Conservation (phyloP, 176 grass and related monocot genomes). For the Oryza glaberrima region DNA sequence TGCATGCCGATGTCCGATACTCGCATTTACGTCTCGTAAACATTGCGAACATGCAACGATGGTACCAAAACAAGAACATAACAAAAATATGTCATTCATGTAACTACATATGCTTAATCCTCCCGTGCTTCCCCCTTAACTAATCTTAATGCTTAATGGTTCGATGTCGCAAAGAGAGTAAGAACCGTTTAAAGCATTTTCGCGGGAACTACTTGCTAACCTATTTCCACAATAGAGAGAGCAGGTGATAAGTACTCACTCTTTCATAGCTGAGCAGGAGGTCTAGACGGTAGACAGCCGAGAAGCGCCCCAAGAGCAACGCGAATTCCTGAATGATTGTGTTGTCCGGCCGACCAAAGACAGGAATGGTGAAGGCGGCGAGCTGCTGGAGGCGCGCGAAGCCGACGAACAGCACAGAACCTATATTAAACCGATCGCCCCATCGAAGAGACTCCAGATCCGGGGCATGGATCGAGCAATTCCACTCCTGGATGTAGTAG, state of each 20-base stretch:
- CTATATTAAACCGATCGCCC: conserved; percentile 14
- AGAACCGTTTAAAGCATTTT: not conserved
- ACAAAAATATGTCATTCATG: not conserved
- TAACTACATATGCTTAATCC: no score
- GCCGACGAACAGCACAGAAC: not conserved
- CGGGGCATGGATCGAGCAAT: not conserved
- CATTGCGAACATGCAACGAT: no score
- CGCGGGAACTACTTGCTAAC: not conserved
- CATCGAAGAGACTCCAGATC: conserved; percentile 24
- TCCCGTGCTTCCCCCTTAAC: not conserved
- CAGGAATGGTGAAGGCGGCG: conserved; percentile 23
- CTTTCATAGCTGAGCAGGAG: conserved; percentile 17
- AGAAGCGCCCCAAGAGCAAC: conserved; percentile 10
- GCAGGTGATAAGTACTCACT: conserved; percentile 7
- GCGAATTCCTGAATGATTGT: conserved; percentile 9
- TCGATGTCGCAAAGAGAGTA: not conserved
- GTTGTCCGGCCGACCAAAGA: conserved; percentile 14
- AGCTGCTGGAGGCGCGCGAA: not conserved
- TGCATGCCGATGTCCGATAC: not conserved
- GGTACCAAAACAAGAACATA: not conserved
- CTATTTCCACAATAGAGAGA: conserved; percentile 3
- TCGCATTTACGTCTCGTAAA: not conserved
- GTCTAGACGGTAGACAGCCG: not conserved
- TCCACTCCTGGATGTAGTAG: not conserved
- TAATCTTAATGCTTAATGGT: not conserved